Conservation (phyloP, 495 filamentous ascomycete species). For the Neurospora intermedia region DNA sequence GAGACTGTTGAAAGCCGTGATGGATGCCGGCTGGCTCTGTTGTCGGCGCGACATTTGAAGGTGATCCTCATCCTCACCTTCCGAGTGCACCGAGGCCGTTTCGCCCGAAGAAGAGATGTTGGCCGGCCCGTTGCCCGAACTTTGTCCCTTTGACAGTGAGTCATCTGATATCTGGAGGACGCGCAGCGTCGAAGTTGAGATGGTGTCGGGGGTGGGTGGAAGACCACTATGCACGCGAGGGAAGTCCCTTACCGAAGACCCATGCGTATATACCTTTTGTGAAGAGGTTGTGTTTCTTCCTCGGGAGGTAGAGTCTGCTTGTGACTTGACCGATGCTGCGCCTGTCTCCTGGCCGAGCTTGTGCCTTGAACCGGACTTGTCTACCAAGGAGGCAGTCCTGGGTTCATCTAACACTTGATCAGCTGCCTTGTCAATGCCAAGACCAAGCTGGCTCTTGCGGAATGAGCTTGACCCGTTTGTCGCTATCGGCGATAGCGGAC, state of each 20-base stretch:
- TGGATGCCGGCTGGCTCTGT: slow-evolving; percentile 12
- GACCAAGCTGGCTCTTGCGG: slow-evolving; percentile 15
- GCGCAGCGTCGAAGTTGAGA: slow-evolving; percentile 39
- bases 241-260: slow-evolving; percentile 17
- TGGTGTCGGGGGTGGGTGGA: slow-evolving; percentile 45
- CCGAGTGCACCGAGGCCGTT: slow-evolving; percentile 11
- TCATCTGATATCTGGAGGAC: slow-evolving; percentile 29
- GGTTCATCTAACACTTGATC: background rate
- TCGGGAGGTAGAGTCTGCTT: background rate
- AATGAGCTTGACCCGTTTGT: slow-evolving; percentile 18
- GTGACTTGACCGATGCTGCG: background rate
- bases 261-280: slow-evolving; percentile 29
- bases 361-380: background rate
- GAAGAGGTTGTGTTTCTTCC: slow-evolving; percentile 5
- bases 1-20: slow-evolving; percentile 19
- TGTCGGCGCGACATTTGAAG: background rate
- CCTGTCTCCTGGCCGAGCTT: background rate
- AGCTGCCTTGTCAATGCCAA: background rate
- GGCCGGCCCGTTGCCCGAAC: slow-evolving; percentile 12
- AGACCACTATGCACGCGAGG: slow-evolving; percentile 21
- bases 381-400: background rate
- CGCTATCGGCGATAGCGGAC: slow-evolving; percentile 8
- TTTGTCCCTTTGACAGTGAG: slow-evolving; percentile 17
- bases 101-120: slow-evolving; percentile 12
- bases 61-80: background rate